Base-by-base conservation (phyloP, 495 filamentous ascomycete species). In the Penicillium ochrochloron region DNA sequence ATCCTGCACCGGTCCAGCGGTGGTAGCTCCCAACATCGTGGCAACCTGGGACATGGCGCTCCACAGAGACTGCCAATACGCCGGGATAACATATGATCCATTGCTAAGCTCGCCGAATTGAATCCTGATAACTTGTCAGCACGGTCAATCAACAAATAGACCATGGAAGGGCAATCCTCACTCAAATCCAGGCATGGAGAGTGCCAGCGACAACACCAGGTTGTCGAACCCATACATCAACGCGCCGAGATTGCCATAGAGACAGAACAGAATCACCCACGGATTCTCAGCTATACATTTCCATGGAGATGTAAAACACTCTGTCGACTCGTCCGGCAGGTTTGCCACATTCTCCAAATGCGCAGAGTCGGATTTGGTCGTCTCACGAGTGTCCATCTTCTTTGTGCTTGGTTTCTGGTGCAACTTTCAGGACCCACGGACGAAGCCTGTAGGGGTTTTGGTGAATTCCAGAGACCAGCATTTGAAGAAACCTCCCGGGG, bases 151-250 rank as follows among this genome's bases (percentile, higher is more conserved):
- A 33, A 27, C 11, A 29, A 33, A n/a, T 1, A 12, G 9, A 25
- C 12, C 5, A 52, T 5, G 21, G 1, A 21, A 29, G 9, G 14
- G 60, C 11, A 12, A 34, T 25, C 56, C 65, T 59, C 57, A 71
- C 70, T 63, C 60, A 48, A 75, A 75, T 5, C 63, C 66, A 5
- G 66, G 65, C 73, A 75, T 71, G 14, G 73, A 65, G 29, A 71
- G 55, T 9, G 62, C 58, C 54, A 73, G 39, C 12, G 68, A 65
- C 11, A 72, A 55, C 8, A 64, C 57, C 52, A 75, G 63, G 54
- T 72, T 75, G 50, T 75, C 73, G 51, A 68, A 75, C 19, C 73
- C 73, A 65, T 61, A 72, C 69, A 61, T 69, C 27, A 65, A 55
- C 39, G 69, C 66, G 14, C 73, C 71, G 17, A 73, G 31, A 51